These are phyloP conservation scores for Vanderwaltozyma polyspora DNA, from an alignment of 805 yeast genomes.

Conservation along the genomic window DNA sequence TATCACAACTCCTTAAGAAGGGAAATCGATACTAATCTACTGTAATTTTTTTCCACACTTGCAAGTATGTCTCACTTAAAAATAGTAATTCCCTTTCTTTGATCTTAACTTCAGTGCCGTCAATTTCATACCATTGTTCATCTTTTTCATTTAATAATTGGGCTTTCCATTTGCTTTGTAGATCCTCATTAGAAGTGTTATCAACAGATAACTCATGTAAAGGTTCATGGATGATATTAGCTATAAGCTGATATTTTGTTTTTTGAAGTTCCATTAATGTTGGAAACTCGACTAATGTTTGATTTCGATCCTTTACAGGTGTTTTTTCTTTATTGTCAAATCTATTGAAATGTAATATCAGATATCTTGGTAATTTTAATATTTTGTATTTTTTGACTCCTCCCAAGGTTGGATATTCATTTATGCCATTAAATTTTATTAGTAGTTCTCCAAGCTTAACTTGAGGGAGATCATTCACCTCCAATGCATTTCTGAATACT, in stretches of 20 bases:
- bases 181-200: conserved; percentile 20
- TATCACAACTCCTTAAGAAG: background rate
- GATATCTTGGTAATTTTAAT: conserved; percentile 37
- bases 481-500: conserved; percentile 39
- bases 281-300: conserved; percentile 54
- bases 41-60: conserved; percentile 46
- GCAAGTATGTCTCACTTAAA: conserved; percentile 51
- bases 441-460: conserved; percentile 36
- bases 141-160: conserved; percentile 33
- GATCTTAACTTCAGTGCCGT: conserved; percentile 36
- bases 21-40: background rate
- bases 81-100: conserved; percentile 51
- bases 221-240: conserved; percentile 36
- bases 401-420: conserved; percentile 6
- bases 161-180: conserved; percentile 35
- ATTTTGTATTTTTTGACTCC: conserved; percentile 29
- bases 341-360: conserved; percentile 50
- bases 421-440: conserved; percentile 25
- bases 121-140: conserved; percentile 48
- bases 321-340: conserved; percentile 28
- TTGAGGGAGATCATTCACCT: conserved; percentile 42
- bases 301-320: conserved; percentile 36
- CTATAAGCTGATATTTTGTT: conserved; percentile 33
- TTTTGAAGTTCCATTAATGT: conserved; percentile 25
- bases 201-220: conserved; percentile 10